Base-by-base conservation (phyloP, 108 stramenopile genomes). In the Cyclotella baltica region DNA sequence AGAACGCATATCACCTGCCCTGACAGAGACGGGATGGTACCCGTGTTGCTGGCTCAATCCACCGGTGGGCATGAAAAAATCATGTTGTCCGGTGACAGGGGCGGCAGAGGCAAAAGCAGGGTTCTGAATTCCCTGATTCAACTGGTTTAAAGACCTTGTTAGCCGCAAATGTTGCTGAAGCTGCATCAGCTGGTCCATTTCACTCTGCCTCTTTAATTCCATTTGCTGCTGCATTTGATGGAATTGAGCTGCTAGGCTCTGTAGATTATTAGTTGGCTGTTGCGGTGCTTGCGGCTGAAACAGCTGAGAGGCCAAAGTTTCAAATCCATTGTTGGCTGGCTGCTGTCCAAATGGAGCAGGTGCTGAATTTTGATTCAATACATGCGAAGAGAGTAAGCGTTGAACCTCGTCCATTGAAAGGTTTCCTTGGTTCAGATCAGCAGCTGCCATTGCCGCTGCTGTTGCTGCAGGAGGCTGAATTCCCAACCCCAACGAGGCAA, bases 151-250 rank as follows among this genome's bases (percentile, higher is more conserved):
- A n/a, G n/a, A n/a, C n/a, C n/a, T n/a, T 56, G 31, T 30, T 18
- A 33, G 59, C 30, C 34, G 31, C 13, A 13, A 31, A 3, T 61
- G 31, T 9, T 61, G 59, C 31, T 34, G 59, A 0, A 61, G 30
- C 13, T 11, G 59, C 31, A 61, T 19, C 33, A 34, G 15, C 1
- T 18, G 16, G 31, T 61, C 19, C 15, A 31, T 11, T 61, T 61
- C 59, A 61, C 19, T 15, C 33, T 61, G 59, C 0, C 59, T 11
- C 31, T 18, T 16, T 0, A 61, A 34, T 61, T 61, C 59, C 30
- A 61, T 61, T 33, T 34, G 15, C 11, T 33, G 59, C 15, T 61
- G 59, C 31, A 34, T 61, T 33, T 61, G 59, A 61, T 34, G 59
- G 20, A 61, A 55, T 11, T n/a, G 23, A 27, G 20, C 11, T 10